These are phyloP conservation scores for Trametes punicea DNA, from an alignment of 768 basidiomycete genomes.

Conservation along the genomic window DNA sequence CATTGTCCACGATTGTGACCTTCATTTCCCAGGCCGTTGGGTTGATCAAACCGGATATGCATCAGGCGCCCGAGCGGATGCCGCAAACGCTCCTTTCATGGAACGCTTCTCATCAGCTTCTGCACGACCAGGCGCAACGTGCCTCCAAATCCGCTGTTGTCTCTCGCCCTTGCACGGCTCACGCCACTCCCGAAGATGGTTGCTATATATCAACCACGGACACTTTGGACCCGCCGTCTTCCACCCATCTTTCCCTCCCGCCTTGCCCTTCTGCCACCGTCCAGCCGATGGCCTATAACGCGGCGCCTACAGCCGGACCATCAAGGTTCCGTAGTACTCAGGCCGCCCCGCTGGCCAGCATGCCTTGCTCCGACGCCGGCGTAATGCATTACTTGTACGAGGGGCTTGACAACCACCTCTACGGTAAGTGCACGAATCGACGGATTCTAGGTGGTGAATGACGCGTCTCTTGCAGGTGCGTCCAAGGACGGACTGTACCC, in stretches of 20 bases:
- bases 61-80: slow-evolving; percentile 10
- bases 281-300: slow-evolving; percentile 1
- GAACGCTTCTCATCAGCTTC: slow-evolving; percentile 8
- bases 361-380: background rate
- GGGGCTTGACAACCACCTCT: background rate
- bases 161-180: background rate
- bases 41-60: slow-evolving; percentile 17
- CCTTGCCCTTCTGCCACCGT: background rate
- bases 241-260: background rate
- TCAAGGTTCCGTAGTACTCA: background rate
- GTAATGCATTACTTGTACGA: slow-evolving; percentile 4
- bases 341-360: background rate
- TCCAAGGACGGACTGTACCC: background rate
- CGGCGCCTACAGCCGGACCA: background rate
- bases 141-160: slow-evolving; percentile 5
- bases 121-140: slow-evolving; percentile 6
- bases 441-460: background rate
- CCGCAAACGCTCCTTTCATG: slow-evolving; percentile 17
- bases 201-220: slow-evolving; percentile 1
- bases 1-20: slow-evolving; percentile 5
- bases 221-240: background rate
- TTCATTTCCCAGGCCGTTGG: slow-evolving; percentile 13
- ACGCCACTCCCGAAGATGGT: slow-evolving; percentile 7
- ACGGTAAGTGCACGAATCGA: background rate
- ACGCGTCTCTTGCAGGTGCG: background rate